Conservation (phyloP, 163 green algal species). For the Chlamydomonas reinhardtii region DNA sequence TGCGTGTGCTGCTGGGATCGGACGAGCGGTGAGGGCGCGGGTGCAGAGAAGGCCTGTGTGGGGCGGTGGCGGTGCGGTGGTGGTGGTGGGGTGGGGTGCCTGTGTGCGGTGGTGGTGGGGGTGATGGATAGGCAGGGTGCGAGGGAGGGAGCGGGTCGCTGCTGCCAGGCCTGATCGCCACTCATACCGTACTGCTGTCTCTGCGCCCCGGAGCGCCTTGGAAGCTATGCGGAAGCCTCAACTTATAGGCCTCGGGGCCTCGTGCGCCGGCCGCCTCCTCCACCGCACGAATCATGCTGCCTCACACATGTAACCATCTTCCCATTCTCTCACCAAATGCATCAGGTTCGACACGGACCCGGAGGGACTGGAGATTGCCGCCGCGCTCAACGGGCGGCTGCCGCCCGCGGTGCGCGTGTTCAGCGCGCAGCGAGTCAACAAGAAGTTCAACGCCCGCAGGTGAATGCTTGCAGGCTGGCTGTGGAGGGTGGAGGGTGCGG, state of each 20-base stretch:
- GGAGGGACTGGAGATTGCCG: conserved; percentile 32
- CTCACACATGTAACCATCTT: no score
- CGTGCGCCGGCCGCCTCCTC: no score
- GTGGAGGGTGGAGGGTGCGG: no score
- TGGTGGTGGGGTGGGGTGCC: not conserved
- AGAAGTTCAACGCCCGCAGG: conserved; percentile 77
- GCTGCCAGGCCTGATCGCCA: no score
- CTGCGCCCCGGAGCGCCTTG: no score
- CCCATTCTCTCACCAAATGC: no score
- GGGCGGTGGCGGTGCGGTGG: not conserved
- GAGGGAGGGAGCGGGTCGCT: no score
- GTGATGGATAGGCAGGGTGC: no score
- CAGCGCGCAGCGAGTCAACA: conserved; percentile 70
- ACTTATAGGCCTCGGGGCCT: no score
- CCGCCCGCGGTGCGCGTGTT: conserved; percentile 66
- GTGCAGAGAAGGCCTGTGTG: not conserved
- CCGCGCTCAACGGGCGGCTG: conserved; percentile 71
- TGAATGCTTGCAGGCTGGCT: not conserved
- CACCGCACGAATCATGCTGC: no score
- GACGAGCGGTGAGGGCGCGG: conserved; percentile 25
- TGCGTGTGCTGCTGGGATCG: conserved; percentile 34
- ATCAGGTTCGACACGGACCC: conserved; percentile 28
- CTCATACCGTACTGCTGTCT: no score
- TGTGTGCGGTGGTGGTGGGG: not conserved
- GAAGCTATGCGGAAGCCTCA: no score